phyloP scores from a whole-genome alignment of 1,284 basidiomycete genomes.

The Cryptococcus hybrid region DNA sequence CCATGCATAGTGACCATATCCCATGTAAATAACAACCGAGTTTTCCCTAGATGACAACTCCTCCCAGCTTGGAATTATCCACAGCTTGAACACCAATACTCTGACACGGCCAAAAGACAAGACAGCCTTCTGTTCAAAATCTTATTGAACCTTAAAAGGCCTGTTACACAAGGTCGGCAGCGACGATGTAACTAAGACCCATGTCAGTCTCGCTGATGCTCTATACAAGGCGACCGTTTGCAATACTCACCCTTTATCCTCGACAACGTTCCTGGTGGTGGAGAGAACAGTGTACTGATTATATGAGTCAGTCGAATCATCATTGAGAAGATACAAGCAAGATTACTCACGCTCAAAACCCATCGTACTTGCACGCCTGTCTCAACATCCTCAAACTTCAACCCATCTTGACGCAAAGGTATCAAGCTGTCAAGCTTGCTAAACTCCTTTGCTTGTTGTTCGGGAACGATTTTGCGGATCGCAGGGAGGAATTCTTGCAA shows the following conservation, averaged over 20 bases:
- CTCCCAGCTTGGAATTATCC: no score
- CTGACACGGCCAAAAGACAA: no score
- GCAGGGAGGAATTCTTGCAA: conserved; percentile 42
- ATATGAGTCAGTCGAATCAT: background rate
- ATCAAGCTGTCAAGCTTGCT: conserved; percentile 20
- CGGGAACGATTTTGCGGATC: background rate
- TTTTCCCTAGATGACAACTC: no score
- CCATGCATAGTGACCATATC: background rate
- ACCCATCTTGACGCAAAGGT: conserved; percentile 23
- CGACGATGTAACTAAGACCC: conserved; percentile 28
- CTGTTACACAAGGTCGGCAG: conserved; percentile 18
- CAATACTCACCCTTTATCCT: conserved; percentile 44
- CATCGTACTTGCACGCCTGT: conserved; percentile 37
- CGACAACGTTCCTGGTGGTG: conserved; percentile 44
- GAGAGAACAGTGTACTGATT: conserved; percentile 45
- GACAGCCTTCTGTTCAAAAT: no score
- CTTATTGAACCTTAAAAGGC: background rate
- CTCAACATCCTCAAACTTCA: conserved; percentile 19
- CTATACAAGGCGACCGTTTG: background rate
- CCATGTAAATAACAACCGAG: no score
- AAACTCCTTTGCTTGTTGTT: background rate
- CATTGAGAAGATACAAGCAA: background rate
- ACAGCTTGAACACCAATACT: no score
- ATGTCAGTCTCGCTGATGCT: background rate
- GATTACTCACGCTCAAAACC: conserved; percentile 45